These are phyloP conservation scores for Pezicula carpinea DNA, from an alignment of 2,329 filamentous ascomycete genomes.

Conservation along the genomic window DNA sequence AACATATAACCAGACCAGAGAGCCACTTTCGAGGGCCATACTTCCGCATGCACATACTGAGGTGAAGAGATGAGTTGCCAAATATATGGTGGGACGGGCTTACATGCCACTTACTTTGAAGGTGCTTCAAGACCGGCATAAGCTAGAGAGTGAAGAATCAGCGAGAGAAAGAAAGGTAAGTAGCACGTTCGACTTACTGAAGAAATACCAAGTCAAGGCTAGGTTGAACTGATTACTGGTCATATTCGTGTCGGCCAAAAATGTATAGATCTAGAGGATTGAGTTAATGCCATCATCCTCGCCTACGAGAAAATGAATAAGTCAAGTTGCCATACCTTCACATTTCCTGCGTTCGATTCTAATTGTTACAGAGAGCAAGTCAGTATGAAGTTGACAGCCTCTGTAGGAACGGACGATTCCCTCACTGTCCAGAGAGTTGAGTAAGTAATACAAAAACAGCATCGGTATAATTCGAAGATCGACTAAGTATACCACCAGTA, in stretches of 20 bases:
- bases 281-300: not conserved
- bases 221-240: conserved; percentile 4
- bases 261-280: conserved; percentile 3
- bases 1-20: conserved; percentile 2
- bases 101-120: conserved; percentile 1
- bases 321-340: not conserved
- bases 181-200: not conserved
- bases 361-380: not conserved
- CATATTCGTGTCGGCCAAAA: conserved; percentile 5
- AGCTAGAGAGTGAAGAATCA: not conserved
- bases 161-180: not conserved
- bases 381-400: not conserved
- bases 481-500: too few relatives aligned
- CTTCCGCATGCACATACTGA: conserved; percentile 5
- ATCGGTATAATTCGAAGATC: conserved; percentile 7
- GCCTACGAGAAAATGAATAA: not conserved
- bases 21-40: conserved; percentile 5
- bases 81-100: too few relatives aligned
- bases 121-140: conserved; percentile 4
- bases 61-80: too few relatives aligned
- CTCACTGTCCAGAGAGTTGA: conserved; percentile 7
- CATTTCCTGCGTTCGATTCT: conserved; percentile 7
- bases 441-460: conserved; percentile 5
- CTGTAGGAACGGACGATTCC: not conserved
- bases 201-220: conserved; percentile 8